Base-by-base conservation (phyloP, 176 grass and related monocot genomes). In the Miscanthus lutarioriparius region DNA sequence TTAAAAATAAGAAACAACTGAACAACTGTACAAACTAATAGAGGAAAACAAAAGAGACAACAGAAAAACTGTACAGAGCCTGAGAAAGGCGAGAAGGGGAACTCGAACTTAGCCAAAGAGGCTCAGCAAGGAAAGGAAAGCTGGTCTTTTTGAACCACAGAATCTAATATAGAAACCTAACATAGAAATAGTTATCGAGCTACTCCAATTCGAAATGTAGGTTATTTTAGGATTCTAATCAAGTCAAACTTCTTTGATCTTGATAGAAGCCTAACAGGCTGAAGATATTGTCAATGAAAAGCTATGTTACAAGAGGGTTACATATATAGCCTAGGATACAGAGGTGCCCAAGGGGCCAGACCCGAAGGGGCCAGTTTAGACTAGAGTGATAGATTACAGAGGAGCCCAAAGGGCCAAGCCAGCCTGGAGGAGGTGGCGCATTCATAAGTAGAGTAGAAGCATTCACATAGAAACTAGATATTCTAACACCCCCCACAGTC, bases 121-220 rank as follows among this genome's bases (percentile, higher is more conserved):
- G 19, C 51, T 54, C 51, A 54, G 16, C 47, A 49, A 54, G 19
- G 49, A 53, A 8, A 54, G 51, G 20, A 58, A 58, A 58, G 2
- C 53, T 26, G 9, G 10, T 12, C 7, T 4, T 62, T 59, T 26
- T 62, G 58, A 26, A 62, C 0, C n/a, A 62, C n/a, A 62, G 0
- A 12, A 62, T 62, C n/a, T 62, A 62, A 4, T 59, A 23, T 23
- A 85, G 67, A 51, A 70, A 70, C 15, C 16, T n/a, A 39, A 11
- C 39, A 53, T 41, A 51, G 2, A 80, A 74, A 22, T 35, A 53
- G 54, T 64, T 37, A 70, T 89, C 10, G 25, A 76, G 83, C 35
- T 23, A 82, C 20, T 61, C 22, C 3, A 23, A 61, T 61, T 25
- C 9, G 56, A 61, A 61, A 61, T 61, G 56, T 61, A 61, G 22